Evolutionary conservation across 495 filamentous ascomycete species (phyloP).

Genomic region (Acidomyces sp.): DNA sequence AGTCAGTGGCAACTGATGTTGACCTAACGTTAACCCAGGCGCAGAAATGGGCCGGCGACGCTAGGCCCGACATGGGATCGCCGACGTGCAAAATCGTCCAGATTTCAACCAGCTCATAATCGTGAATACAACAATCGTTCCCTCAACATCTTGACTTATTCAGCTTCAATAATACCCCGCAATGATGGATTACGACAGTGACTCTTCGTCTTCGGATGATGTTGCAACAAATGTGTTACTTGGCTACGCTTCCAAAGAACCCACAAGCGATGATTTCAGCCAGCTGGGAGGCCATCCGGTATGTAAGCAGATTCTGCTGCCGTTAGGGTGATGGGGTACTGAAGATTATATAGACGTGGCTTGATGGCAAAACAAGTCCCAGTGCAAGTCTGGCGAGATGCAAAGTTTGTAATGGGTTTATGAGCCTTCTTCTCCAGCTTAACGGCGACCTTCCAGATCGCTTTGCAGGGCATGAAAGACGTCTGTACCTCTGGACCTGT

Average conservation of each 20-base stretch:
- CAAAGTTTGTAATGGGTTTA: slow-evolving; percentile 71
- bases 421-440: slow-evolving; percentile 77
- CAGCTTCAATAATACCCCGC: background rate
- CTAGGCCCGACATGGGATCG: background rate
- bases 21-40: too few species aligned
- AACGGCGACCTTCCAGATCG: slow-evolving; percentile 79
- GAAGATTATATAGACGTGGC: slow-evolving; percentile 54
- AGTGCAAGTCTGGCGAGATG: slow-evolving; percentile 71
- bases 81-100: background rate
- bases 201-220: slow-evolving; percentile 61
- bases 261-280: slow-evolving; percentile 73
- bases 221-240: slow-evolving; percentile 80
- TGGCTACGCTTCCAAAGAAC: slow-evolving; percentile 73
- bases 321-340: background rate
- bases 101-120: background rate
- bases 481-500: slow-evolving; percentile 76
- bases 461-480: slow-evolving; percentile 72
- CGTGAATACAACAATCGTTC: background rate
- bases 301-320: slow-evolving; percentile 26
- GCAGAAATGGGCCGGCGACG: too few species aligned
- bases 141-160: background rate
- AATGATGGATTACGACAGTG: slow-evolving; percentile 79
- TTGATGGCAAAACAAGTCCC: slow-evolving; percentile 54
- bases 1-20: too few species aligned
- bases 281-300: slow-evolving; percentile 82